phyloP scores from a whole-genome alignment of 352 stramenopile genomes.

The Phytophthora crassamura region DNA sequence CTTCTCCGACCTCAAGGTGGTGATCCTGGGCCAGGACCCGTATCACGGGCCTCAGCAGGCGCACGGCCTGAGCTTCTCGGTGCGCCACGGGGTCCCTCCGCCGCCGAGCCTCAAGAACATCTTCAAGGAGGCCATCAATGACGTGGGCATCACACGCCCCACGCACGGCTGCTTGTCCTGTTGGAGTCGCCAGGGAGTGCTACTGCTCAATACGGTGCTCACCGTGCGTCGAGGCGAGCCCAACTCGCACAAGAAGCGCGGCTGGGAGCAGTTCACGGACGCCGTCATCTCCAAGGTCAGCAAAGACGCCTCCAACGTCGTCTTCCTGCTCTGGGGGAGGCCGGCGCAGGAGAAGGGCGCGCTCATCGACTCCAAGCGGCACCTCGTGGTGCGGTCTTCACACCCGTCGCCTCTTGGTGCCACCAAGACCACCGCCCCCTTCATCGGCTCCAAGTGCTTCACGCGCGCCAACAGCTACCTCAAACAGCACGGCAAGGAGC shows the following conservation, averaged over 20 bases:
- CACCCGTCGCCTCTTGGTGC: constrained; percentile 96
- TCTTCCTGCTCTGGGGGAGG: constrained; percentile 99
- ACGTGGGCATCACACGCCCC: constrained; percentile 80
- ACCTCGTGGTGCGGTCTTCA: constrained; percentile 89
- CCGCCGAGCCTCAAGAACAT: constrained; percentile 98
- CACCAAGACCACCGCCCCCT: constrained; percentile 95
- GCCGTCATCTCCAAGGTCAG: constrained; percentile 91
- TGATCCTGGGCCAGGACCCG: constrained; percentile 94
- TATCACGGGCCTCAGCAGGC: constrained; percentile 90
- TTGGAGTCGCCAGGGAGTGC: constrained; percentile 96
- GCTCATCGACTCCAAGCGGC: constrained; percentile 80
- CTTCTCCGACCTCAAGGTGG: constrained; percentile 90
- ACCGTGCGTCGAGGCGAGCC: constrained; percentile 93
- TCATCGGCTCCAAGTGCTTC: constrained; percentile 95
- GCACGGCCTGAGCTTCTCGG: constrained; percentile 91
- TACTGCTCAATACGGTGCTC: constrained; percentile 98
- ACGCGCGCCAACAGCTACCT: constrained; percentile 86
- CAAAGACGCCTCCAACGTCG: constrained; percentile 83
- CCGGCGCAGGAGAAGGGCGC: constrained; percentile 90
- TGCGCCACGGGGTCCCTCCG: constrained; percentile 86
- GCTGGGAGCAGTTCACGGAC: constrained; percentile 98
- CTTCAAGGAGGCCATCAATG: constrained; percentile 94
- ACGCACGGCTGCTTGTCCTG: constrained; percentile 92
- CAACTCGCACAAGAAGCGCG: constrained; percentile 96
- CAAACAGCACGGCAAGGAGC: constrained; percentile 72